phyloP scores from a whole-genome alignment of 345 rosid species.

The Trapa bicornis region DNA sequence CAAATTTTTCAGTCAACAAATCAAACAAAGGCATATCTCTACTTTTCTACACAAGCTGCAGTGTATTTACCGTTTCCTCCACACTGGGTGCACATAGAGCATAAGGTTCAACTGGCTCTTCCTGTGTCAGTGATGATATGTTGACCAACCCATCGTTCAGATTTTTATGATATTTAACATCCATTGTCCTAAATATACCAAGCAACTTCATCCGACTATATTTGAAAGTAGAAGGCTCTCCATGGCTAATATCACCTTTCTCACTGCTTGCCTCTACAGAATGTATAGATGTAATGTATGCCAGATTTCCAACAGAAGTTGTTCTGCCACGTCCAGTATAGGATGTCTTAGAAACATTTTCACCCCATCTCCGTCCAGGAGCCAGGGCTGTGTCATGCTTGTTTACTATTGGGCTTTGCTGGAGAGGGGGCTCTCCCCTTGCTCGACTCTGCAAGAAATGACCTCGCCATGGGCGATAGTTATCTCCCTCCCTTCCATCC shows the following conservation, averaged over 20 bases:
- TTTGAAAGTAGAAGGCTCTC: conserved; percentile 36
- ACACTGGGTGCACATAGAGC: conserved; percentile 60
- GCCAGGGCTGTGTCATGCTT: conserved; percentile 54
- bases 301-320: conserved; percentile 38
- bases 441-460: conserved; percentile 49
- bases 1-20: conserved; percentile 7
- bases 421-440: conserved; percentile 63
- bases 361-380: conserved; percentile 61
- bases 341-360: conserved; percentile 32
- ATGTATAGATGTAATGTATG: conserved; percentile 26
- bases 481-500: conserved; percentile 59
- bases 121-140: conserved; percentile 64
- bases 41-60: background rate
- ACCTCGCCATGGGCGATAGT: conserved; percentile 74
- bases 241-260: conserved; percentile 45
- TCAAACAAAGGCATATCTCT: background rate
- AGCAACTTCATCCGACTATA: conserved; percentile 74
- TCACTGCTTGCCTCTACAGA: conserved; percentile 28
- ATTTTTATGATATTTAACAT: conserved; percentile 26
- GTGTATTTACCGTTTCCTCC: conserved; percentile 61
- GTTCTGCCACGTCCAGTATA: conserved; percentile 60
- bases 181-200: conserved; percentile 58
- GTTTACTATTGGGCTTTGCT: conserved; percentile 34
- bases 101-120: conserved; percentile 62
- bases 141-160: conserved; percentile 42